These are phyloP conservation scores for Bruguiera hainesii DNA, from an alignment of 441 rosid genomes.

Conservation along the genomic window DNA sequence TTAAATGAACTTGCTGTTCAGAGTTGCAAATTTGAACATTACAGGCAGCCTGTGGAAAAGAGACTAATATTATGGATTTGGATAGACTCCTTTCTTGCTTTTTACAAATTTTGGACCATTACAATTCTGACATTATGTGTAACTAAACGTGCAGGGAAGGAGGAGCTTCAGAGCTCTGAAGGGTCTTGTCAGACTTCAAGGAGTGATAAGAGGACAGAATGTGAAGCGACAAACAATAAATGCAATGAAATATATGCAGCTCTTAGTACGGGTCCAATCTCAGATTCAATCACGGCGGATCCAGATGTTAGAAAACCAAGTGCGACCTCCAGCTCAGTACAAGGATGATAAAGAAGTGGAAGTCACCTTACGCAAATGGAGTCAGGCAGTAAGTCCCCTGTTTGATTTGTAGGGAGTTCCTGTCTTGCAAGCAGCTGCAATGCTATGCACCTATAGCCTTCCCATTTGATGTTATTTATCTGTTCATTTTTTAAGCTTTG, in stretches of 20 bases:
- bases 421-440: neutral
- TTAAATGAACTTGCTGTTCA: too few relatives aligned
- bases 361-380: slow-evolving; percentile 55
- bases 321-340: slow-evolving; percentile 47
- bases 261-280: slow-evolving; percentile 80
- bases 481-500: neutral
- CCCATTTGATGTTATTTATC: neutral
- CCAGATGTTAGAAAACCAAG: slow-evolving; percentile 80
- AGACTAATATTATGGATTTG: too few relatives aligned
- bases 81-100: slow-evolving; percentile 1
- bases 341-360: slow-evolving; percentile 50
- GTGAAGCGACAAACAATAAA: slow-evolving; percentile 81
- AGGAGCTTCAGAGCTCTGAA: slow-evolving; percentile 83
- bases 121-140: slow-evolving; percentile 9
- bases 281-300: slow-evolving; percentile 94
- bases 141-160: slow-evolving; percentile 58
- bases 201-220: slow-evolving; percentile 75
- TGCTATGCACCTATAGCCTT: neutral
- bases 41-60: too few relatives aligned
- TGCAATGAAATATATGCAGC: slow-evolving; percentile 93
- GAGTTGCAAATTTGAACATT: too few relatives aligned
- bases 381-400: slow-evolving; percentile 40
- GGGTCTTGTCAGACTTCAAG: slow-evolving; percentile 95
- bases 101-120: neutral
- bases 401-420: neutral